Conservation (phyloP, 345 rosid genomes). For the Hibiscus syriacus region DNA sequence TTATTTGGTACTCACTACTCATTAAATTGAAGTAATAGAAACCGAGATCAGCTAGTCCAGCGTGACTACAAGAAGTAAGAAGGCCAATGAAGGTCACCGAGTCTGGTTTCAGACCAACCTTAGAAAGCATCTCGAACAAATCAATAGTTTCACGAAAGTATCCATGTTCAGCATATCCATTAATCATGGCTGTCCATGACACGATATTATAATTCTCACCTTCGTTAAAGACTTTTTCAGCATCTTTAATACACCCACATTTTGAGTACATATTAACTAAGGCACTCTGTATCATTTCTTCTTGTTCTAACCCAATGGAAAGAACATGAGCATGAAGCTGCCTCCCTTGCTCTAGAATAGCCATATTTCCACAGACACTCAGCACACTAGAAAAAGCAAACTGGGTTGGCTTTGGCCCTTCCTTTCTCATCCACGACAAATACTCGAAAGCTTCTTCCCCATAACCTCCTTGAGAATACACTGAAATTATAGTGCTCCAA, state of each 20-base stretch:
- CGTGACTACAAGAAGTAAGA: conserved; percentile 74
- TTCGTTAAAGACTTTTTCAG: conserved; percentile 55
- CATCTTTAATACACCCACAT: conserved; percentile 73
- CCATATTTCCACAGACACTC: conserved; percentile 75
- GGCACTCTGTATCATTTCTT: conserved; percentile 44
- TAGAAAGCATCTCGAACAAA: conserved; percentile 58
- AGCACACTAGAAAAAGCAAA: conserved; percentile 70
- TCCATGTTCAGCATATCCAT: conserved; percentile 91
- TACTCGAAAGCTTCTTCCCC: conserved; percentile 61
- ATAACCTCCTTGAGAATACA: conserved; percentile 60
- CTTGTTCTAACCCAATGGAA: conserved; percentile 48
- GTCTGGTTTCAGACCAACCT: conserved; percentile 59
- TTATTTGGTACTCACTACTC: conserved; percentile 35
- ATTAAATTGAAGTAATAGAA: conserved; percentile 63
- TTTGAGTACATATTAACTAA: conserved; percentile 84
- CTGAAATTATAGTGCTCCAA: conserved; percentile 80
- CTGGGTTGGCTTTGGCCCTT: conserved; percentile 65
- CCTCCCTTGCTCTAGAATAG: conserved; percentile 71
- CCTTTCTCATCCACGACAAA: conserved; percentile 72
- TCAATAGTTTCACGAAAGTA: conserved; percentile 57
- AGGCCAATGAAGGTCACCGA: conserved; percentile 72
- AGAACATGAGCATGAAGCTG: conserved; percentile 69
- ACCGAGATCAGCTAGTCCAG: conserved; percentile 72
- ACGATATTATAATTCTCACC: conserved; percentile 41
- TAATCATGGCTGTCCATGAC: conserved; percentile 86